Conservation (phyloP, 805 yeast species). For the Myxozyma mucilagina region DNA sequence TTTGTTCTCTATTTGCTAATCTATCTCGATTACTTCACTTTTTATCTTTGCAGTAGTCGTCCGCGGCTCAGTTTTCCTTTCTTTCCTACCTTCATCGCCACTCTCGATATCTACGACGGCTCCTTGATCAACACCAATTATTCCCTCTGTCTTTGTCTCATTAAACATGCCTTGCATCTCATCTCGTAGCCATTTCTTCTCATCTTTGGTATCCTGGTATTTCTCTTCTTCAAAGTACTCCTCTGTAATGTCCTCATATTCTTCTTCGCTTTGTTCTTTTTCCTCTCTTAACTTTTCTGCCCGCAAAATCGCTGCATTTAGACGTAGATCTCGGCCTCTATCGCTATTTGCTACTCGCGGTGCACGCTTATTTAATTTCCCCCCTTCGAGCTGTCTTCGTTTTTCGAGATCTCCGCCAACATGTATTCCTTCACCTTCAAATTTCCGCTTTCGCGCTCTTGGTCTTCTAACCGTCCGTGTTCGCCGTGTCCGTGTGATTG, state of each 20-base stretch:
- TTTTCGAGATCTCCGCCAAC: constrained; percentile 22
- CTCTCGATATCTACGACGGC: background rate
- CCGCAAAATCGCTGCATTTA: constrained; percentile 26
- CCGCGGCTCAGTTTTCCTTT: background rate
- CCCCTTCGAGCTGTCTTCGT: constrained; percentile 27
- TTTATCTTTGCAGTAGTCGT: background rate
- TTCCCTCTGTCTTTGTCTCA: background rate
- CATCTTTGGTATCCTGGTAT: constrained; percentile 31
- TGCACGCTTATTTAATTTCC: constrained; percentile 19
- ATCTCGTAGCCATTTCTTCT: constrained; percentile 23
- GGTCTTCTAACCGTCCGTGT: constrained; percentile 17
- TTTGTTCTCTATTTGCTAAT: background rate
- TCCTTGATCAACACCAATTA: constrained; percentile 8
- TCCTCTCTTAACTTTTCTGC: constrained; percentile 34
- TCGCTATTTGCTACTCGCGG: constrained; percentile 31
- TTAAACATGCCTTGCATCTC: constrained; percentile 23
- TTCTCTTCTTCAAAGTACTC: constrained; percentile 46
- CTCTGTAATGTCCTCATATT: constrained; percentile 33
- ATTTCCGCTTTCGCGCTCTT: constrained; percentile 17
- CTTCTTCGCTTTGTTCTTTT: constrained; percentile 32
- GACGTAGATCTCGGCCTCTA: constrained; percentile 24
- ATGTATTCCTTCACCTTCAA: constrained; percentile 27
- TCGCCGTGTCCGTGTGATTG: constrained; percentile 18
- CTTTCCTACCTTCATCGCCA: background rate
- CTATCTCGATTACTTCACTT: background rate